Evolutionary conservation across 2,329 filamentous ascomycete genomes (phyloP), one percentile per base, ranked within the genome.

Genomic region (Sporothrix protearum): DNA sequence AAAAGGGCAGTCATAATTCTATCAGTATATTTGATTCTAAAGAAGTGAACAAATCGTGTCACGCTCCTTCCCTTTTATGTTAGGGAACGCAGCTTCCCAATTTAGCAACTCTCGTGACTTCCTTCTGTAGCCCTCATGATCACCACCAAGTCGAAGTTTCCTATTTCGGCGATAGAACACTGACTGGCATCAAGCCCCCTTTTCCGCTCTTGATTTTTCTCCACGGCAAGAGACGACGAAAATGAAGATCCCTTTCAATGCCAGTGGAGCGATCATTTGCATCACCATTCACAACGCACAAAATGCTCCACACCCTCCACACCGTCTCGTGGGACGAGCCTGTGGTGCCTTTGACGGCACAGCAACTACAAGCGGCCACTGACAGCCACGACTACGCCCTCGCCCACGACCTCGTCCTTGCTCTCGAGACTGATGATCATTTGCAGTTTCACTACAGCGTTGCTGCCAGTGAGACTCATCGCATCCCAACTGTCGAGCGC

Each of bases 381-480:
- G 70, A 74, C 0, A 61, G 68, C 30, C 53, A 39, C 19, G 49
- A 47, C 5, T 73, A 74, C 10, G 73, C 73, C 6, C 51, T 10
- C 19, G 47, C 63, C 2, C 64, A 70, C 4, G 72, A 19, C 4
- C 74, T 75, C 3, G 42, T 75, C 9, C 30, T 70, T 7, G 22
- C 14, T 2, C 36, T 73, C 47, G 53, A 68, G 25, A 73, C 67
- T 3, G 47, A 67, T 33, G 72, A 73, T 2, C 68, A 73, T 8
- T 67, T 72, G 8, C 25, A 51, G 3, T 73, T 68, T 30, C 71
- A 73, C 39, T 2, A 53, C 4, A 19, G 22, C 16, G 53, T 70
- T 6, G 59, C 42, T 1, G 25, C 9, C 4, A 28, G 61, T 3
- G 69, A 63, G n/a, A n/a, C 39, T 2, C 16, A 25, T 3, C 42